Evolutionary conservation across 345 rosid species (phyloP), one percentile per base, ranked within the genome.

Genomic region (Stellera chamaejasme): DNA sequence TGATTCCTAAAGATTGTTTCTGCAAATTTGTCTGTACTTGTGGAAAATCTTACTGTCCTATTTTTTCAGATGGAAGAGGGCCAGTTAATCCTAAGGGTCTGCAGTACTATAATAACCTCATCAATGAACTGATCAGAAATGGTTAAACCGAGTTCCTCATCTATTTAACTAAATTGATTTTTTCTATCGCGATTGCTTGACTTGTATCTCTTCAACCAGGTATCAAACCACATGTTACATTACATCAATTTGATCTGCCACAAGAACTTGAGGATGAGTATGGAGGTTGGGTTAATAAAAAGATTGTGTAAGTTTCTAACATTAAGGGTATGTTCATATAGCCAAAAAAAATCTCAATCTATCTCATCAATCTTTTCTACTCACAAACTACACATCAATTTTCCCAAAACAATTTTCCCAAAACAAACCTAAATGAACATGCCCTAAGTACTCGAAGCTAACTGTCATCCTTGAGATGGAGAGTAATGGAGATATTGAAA

Each of bases 241-340:
- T 88, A 45, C 66, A 64, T 66, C 70, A 88, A 58, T 61, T 52
- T 16, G 87, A 88, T 73, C 82, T 68, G 54, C 96, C 89, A 16
- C 96, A 76, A 58, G 72, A 56, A 27, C 71, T 88, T 23, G 85
- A 88, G 70, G 88, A 83, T 26, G 88, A 82, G 59, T 85, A 83
- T 70, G 84, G 81, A 54, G 87, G 87, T 69, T 88, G 94, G 87
- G 1, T 83, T 60, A 73, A 70, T 58, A 61, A 45, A 61, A 77
- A 58, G 47, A 77, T 74, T 36, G 73, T 88, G 90, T 85, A 85
- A 42, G 26, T 50, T 49, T 28, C 27, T 11, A 43, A 25, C 55
- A 26, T 26, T 25, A 19, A 19, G 23, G 23, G 23, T 19, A 19
- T 19, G 23, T 19, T 19, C 23, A 19, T 19, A 19, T 19, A 19